Conservation (phyloP, 1,284 basidiomycete genomes). For the Gomphus bonarii region DNA sequence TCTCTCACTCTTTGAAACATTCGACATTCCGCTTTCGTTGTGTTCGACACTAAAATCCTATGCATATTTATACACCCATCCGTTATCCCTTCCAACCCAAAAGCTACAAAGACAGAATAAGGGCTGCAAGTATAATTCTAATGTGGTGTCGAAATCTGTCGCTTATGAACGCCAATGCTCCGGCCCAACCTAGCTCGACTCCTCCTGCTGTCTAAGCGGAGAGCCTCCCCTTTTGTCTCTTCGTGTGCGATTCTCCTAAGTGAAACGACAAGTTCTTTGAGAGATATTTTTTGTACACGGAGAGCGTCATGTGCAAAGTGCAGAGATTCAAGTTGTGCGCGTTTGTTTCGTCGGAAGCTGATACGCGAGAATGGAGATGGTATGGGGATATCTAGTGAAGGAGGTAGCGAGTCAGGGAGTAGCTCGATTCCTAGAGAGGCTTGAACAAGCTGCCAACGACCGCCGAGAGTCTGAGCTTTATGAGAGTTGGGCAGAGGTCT, state of each 20-base stretch:
- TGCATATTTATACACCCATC: not conserved
- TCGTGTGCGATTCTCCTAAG: slow-evolving; percentile 12
- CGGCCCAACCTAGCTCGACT: not conserved
- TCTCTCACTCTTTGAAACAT: not conserved
- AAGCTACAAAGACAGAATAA: not conserved
- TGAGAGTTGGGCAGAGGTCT: not conserved
- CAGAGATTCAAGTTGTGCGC: slow-evolving; percentile 12
- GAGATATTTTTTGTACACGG: slow-evolving; percentile 7
- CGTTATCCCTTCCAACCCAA: not conserved
- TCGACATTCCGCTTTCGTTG: not conserved
- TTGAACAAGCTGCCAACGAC: slow-evolving; percentile 23
- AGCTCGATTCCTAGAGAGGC: slow-evolving; percentile 20
- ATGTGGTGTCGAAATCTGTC: not conserved
- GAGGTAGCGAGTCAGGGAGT: slow-evolving; percentile 10
- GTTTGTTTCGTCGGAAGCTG: slow-evolving; percentile 16
- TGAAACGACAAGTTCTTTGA: slow-evolving; percentile 8
- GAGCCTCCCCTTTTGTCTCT: not conserved
- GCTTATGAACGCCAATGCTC: not conserved
- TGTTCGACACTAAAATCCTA: not conserved
- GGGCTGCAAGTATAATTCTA: not conserved
- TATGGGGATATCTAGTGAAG: not conserved
- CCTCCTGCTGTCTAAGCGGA: not conserved
- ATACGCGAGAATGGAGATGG: slow-evolving; percentile 13
- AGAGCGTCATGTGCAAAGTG: slow-evolving; percentile 16
- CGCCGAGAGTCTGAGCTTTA: slow-evolving; percentile 7